phyloP scores from a whole-genome alignment of 495 filamentous ascomycete genomes.

The Jackrogersella multiformis region DNA sequence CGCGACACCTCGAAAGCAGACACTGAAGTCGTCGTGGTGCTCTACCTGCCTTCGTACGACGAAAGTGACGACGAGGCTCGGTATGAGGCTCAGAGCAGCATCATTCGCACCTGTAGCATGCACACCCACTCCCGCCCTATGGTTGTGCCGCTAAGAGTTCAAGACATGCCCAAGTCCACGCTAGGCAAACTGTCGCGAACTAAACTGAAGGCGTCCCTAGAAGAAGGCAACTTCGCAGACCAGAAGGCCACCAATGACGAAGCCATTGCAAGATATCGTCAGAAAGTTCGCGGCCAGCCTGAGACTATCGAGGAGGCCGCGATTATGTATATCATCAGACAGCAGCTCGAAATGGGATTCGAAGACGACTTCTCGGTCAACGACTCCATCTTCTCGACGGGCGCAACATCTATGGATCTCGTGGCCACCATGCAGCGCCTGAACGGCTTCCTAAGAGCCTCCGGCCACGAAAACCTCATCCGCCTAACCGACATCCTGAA shows the following conservation, averaged over 20 bases:
- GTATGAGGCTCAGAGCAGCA: constrained; percentile 18
- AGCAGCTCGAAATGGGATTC: constrained; percentile 1
- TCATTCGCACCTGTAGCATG: constrained; percentile 18
- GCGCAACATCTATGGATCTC: constrained; percentile 58
- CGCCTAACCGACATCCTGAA: constrained; percentile 13
- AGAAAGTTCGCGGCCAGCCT: background rate
- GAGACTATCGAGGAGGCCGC: constrained; percentile 33
- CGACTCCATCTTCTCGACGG: constrained; percentile 49
- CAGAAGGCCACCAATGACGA: constrained; percentile 15
- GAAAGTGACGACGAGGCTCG: constrained; percentile 7
- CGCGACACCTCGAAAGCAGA: constrained; percentile 13
- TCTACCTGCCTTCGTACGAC: constrained; percentile 12
- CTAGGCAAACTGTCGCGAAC: constrained; percentile 61
- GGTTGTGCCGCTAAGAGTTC: constrained; percentile 8
- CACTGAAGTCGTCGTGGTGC: constrained; percentile 13
- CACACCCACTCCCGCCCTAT: constrained; percentile 15
- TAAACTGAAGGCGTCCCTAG: constrained; percentile 50
- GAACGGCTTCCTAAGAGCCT: constrained; percentile 6
- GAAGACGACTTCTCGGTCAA: constrained; percentile 11
- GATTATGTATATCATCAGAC: background rate
- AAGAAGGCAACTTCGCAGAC: constrained; percentile 46
- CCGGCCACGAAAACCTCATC: constrained; percentile 10
- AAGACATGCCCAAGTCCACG: constrained; percentile 49
- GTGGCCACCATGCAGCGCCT: constrained; percentile 23
- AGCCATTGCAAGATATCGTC: constrained; percentile 15